Conservation (phyloP, 2,329 filamentous ascomycete species). For the Epichloe sylvatica region DNA sequence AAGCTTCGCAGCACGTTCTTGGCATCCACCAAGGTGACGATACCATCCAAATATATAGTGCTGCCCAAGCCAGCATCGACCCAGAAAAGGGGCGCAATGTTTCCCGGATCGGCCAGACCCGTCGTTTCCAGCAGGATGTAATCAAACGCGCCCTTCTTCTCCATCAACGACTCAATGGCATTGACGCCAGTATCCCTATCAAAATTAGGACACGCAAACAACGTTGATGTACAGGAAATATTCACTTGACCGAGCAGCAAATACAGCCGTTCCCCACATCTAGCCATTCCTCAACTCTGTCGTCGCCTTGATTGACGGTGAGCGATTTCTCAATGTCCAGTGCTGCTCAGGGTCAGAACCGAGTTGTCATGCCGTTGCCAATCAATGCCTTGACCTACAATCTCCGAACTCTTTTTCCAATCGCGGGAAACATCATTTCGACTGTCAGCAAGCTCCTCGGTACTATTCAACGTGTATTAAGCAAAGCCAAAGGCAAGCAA, state of each 20-base stretch:
- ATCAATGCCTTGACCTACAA: slow-evolving; percentile 35
- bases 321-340: slow-evolving; percentile 92
- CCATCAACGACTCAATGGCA: slow-evolving; percentile 92
- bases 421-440: not conserved
- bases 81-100: slow-evolving; percentile 94
- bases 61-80: slow-evolving; percentile 90
- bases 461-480: not conserved
- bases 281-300: slow-evolving; percentile 85
- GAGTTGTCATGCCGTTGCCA: slow-evolving; percentile 9
- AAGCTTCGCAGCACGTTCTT: slow-evolving; percentile 78
- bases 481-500: not conserved
- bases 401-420: slow-evolving; percentile 56
- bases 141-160: slow-evolving; percentile 83
- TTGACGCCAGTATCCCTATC: slow-evolving; percentile 76
- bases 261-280: slow-evolving; percentile 95
- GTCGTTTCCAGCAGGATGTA: slow-evolving; percentile 97
- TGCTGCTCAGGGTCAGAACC: slow-evolving; percentile 34
- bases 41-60: slow-evolving; percentile 91
- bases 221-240: not conserved
- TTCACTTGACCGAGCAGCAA: slow-evolving; percentile 88
- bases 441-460: not conserved
- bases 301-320: slow-evolving; percentile 71
- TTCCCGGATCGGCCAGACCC: slow-evolving; percentile 86
- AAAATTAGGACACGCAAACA: not conserved
- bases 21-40: slow-evolving; percentile 89